Base-by-base conservation (phyloP, 495 filamentous ascomycete species). In the Penicillium riverlandense region DNA sequence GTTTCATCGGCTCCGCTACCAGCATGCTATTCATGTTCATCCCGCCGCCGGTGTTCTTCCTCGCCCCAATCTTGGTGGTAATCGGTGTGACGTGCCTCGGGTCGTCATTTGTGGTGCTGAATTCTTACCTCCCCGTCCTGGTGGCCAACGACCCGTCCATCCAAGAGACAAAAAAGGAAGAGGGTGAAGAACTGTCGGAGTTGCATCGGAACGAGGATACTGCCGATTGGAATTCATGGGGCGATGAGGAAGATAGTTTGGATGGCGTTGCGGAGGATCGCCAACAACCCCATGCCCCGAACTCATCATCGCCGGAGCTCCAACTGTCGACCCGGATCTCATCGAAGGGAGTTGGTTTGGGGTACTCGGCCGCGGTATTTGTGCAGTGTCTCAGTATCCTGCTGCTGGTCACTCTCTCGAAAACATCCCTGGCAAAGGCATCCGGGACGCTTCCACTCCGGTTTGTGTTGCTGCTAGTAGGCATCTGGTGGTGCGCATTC, bases 1-100 rank as follows among this genome's bases (percentile, higher is more conserved):
- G 84, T 28, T 85, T 88, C 63, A 63, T 78, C n/a, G 90, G 90
- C 7, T 80, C 86, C 41, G 65, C 77, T 10, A 77, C 78, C 31
- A 89, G 85, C 34, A 96, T 96, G 88, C 70, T 84, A 3, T 96
- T 94, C 58, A 73, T 95, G 29, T 78, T 86, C 36, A 74, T 95
- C 38, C 75, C 75, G 4, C 78, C 85, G 5, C 67, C 75, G 4
- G 66, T 84, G 5, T 94, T 88, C 53, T 50, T 92, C 7, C 70
- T 96, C 28, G 88, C 83, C 29, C 80, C 86, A 1, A 45, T 95
- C 4, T 68, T 92, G 49, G 87, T 89, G 9, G 83, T 92, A 32
- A 69, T 95, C 39, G 84, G 87, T 1, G 90, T 95, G 45, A 86
- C 82, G 2, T 90, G 83, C 47, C 59, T 77, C 4, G 72, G 74